Evolutionary conservation across 1,284 basidiomycete species (phyloP).

Genomic region (Moesziomyces aphidis): DNA sequence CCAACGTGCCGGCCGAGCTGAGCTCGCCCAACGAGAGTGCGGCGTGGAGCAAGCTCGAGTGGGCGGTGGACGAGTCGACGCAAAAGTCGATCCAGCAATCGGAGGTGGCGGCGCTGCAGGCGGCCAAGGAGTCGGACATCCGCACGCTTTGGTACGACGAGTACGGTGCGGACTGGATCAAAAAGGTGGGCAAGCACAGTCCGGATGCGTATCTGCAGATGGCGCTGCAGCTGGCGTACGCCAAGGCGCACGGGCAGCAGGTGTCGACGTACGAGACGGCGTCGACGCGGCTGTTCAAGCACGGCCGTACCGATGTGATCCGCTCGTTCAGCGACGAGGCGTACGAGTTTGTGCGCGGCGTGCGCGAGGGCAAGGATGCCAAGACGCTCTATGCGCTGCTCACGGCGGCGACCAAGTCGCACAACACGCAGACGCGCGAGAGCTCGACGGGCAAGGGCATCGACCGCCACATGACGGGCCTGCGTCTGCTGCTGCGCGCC

Average conservation of each 20-base stretch:
- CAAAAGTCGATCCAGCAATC: conserved; percentile 75
- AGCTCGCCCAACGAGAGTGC: conserved; percentile 64
- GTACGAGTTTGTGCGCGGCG: conserved; percentile 81
- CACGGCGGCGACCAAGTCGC: conserved; percentile 78
- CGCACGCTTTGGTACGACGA: conserved; percentile 85
- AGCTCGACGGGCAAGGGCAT: conserved; percentile 86
- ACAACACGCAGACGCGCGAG: conserved; percentile 80
- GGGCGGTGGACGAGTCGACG: conserved; percentile 78
- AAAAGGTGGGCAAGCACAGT: conserved; percentile 80
- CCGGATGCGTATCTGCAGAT: conserved; percentile 94
- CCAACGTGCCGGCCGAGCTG: conserved; percentile 44
- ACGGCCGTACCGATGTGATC: conserved; percentile 93
- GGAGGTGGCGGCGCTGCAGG: conserved; percentile 73
- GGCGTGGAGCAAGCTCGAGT: conserved; percentile 78
- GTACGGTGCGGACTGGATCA: conserved; percentile 93
- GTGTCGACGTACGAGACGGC: conserved; percentile 96
- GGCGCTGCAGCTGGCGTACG: conserved; percentile 93
- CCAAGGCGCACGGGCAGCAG: conserved; percentile 79
- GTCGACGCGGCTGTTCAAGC: conserved; percentile 87
- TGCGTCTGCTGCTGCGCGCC: conserved; percentile 72
- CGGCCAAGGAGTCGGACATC: conserved; percentile 85
- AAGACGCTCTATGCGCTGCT: conserved; percentile 73
- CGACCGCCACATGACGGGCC: conserved; percentile 90
- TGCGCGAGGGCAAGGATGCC: conserved; percentile 75
- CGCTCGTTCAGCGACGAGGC: conserved; percentile 82